Evolutionary conservation across 73 alveolate genomes (phyloP), one percentile per base, ranked within the genome.

Genomic region (Effrenium voratum): DNA sequence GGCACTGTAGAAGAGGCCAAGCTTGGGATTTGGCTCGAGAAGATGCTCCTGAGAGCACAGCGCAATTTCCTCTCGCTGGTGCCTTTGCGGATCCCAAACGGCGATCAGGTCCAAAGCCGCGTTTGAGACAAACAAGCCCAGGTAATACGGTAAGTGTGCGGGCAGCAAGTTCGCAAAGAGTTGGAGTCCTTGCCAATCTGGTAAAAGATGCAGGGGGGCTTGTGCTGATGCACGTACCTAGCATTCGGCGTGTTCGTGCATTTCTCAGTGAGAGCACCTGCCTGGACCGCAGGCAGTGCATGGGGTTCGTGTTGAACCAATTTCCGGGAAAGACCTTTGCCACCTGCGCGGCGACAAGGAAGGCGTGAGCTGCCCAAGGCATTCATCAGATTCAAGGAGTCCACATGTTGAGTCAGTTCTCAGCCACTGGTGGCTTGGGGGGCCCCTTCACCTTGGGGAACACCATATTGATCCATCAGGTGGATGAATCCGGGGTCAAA

Each of bases 201-300:
- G 97, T 90, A 90, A 76, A 90, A 90, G 41, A 90, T 90, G 66
- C 97, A 90, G 3, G 97, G 97, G n/a, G 97, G 97, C 0, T 90
- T 57, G 36, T 90, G 81, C 38, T 90, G 36, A 30, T 90, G 97
- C 60, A 90, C 88, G 43, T 90, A 90, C 97, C 97, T 90, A n/a
- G 24, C 92, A 13, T n/a, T 63, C 36, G n/a, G 59, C 36, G 59
- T 5, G 40, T 22, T 63, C 77, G 5, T 15, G 77, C 12, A 5
- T 24, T 8, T 66, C 16, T 13, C 41, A n/a, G 41, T 66, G 40
- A 76, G 38, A 16, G 5, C 8, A 2, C 32, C 22, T 30, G 85
- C 97, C 97, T 90, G 15, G 97, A 90, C 45, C 97, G 85, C 88
- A 90, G 46, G 83, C 97, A 90, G 88, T 90, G 97, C 8, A 90